Percentiles rank a stretch among this genome's conserved stretches.
Conservation (phyloP, 768 basidiomycete species). For the Panus rudis region DNA sequence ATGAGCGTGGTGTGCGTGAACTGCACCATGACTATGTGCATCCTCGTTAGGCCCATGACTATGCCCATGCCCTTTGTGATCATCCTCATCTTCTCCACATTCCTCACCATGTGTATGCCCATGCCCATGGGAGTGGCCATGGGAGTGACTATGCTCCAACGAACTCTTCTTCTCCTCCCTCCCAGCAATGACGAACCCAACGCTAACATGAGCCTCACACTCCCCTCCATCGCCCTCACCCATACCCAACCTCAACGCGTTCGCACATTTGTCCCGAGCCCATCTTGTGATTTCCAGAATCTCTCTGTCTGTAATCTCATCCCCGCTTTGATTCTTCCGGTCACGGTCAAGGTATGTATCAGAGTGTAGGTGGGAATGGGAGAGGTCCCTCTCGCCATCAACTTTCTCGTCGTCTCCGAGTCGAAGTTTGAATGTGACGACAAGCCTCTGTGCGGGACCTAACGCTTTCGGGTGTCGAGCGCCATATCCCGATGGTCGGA, state of each 20-base stretch:
- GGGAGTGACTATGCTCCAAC: too few species aligned
- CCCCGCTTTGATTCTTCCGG: too few species aligned
- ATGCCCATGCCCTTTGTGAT: too few species aligned
- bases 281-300: conserved; percentile 66
- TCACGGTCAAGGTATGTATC: too few species aligned
- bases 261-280: conserved; percentile 63
- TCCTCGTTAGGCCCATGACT: too few species aligned
- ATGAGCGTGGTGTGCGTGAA: too few species aligned
- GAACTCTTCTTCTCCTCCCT: conserved; percentile 23
- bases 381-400: too few species aligned
- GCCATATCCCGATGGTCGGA: conserved; percentile 12
- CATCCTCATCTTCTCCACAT: too few species aligned
- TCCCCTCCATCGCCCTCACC: conserved; percentile 22
- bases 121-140: too few species aligned
- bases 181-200: conserved; percentile 60
- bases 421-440: conserved; percentile 78
- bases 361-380: too few species aligned
- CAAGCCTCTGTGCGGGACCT: conserved; percentile 36
- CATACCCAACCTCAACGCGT: conserved; percentile 35
- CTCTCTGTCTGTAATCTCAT: conserved; percentile 66
- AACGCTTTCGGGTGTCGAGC: conserved; percentile 14
- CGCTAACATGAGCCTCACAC: conserved; percentile 53
- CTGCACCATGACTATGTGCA: too few species aligned
- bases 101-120: too few species aligned
- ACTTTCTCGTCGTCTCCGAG: conserved; percentile 41